A percentile compares a stretch with the other conserved stretches of the same genome.
phyloP scores from a whole-genome alignment of 768 basidiomycete genomes.

The Hygrophorus pudorinus region DNA sequence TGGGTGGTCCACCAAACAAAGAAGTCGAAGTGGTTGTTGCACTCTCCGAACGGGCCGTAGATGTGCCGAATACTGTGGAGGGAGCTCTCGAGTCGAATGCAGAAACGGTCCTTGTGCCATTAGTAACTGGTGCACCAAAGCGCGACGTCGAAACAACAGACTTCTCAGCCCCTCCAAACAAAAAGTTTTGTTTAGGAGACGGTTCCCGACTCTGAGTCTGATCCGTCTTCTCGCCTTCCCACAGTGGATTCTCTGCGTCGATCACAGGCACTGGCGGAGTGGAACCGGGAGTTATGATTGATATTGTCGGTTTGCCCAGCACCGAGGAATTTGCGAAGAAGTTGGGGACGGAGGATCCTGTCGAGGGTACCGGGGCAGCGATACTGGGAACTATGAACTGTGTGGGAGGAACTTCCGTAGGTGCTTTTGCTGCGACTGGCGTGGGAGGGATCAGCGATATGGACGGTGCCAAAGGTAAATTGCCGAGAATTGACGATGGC shows the following conservation, averaged over 20 bases:
- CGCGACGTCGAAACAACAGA: neutral
- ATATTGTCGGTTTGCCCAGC: slow-evolving; percentile 26
- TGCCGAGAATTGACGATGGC: neutral
- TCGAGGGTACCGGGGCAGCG: slow-evolving; percentile 5
- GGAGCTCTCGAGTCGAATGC: neutral
- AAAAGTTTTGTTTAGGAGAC: no score
- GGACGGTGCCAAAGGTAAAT: neutral
- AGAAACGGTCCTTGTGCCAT: neutral
- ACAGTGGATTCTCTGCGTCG: slow-evolving; percentile 32
- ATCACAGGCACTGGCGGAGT: slow-evolving; percentile 19
- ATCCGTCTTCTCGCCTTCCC: slow-evolving; percentile 28
- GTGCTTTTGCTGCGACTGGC: neutral
- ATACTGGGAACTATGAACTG: neutral
- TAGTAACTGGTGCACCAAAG: neutral
- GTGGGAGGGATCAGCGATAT: neutral
- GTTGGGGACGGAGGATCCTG: slow-evolving; percentile 36
- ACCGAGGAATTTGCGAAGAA: slow-evolving; percentile 51
- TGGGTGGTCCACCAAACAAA: no score
- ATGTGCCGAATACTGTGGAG: no score
- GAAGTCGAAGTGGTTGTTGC: no score
- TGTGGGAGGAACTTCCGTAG: slow-evolving; percentile 1
- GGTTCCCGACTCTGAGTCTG: neutral
- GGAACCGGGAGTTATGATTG: slow-evolving; percentile 8
- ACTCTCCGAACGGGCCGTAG: no score
- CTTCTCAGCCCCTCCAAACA: no score